Evolutionary conservation across 208 protist species (phyloP).

Genomic region (Leishmania arabica): DNA sequence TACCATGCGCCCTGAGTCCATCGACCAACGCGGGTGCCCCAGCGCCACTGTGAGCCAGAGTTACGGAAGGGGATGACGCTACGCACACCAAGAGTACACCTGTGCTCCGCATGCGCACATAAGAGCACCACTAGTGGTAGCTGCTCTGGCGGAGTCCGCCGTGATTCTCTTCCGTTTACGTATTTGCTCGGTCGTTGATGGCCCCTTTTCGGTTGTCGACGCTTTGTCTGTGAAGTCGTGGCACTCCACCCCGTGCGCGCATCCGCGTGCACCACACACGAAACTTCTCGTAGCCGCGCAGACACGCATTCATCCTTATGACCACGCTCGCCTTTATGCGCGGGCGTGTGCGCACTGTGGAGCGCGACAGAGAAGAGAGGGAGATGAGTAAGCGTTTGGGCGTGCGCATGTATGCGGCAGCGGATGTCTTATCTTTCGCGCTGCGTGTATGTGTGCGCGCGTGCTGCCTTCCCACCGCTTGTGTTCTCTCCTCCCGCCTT

Average conservation of each 20-base stretch:
- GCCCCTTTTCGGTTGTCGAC: not conserved
- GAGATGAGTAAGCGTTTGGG: not conserved
- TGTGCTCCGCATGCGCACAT: not conserved
- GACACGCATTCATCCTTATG: not conserved
- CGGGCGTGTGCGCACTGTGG: not conserved
- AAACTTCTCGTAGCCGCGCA: not conserved
- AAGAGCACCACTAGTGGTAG: not conserved
- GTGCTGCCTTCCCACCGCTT: not conserved
- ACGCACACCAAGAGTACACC: not conserved
- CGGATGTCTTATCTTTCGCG: not conserved
- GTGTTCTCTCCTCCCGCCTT: not conserved
- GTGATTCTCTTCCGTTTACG: not conserved
- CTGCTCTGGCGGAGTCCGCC: not conserved
- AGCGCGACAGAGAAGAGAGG: not conserved
- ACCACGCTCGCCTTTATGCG: not conserved
- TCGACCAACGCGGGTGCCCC: not conserved
- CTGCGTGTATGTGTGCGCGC: not conserved
- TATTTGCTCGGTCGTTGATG: not conserved
- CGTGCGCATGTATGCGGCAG: not conserved
- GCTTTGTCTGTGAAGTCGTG: not conserved
- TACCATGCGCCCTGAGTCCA: not conserved
- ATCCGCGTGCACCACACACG: not conserved
- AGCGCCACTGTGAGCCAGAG: conserved; percentile 1
- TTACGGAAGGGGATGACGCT: not conserved
- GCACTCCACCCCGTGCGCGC: not conserved